phyloP scores from a whole-genome alignment of 2,329 filamentous ascomycete species.

The Venturia effusa region DNA sequence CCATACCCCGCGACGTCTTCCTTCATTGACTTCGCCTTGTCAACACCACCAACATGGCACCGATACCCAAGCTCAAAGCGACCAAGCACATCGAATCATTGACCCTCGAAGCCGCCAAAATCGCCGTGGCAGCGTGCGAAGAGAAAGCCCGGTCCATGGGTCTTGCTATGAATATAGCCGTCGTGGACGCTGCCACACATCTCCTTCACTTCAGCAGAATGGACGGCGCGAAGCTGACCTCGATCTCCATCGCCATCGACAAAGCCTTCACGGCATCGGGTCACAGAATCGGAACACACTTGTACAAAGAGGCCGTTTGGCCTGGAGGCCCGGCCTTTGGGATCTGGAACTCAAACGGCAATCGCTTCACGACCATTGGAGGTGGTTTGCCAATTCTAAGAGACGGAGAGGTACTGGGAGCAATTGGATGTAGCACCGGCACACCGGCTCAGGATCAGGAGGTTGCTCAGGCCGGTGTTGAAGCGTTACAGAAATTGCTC shows the following conservation, averaged over 20 bases:
- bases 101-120: conserved; percentile 26
- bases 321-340: conserved; percentile 43
- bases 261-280: conserved; percentile 48
- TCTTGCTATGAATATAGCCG: conserved; percentile 39
- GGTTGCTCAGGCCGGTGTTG: conserved; percentile 40
- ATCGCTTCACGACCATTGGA: conserved; percentile 42
- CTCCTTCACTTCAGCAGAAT: conserved; percentile 38
- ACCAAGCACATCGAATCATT: conserved; percentile 15
- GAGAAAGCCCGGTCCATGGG: conserved; percentile 24
- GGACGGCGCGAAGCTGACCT: conserved; percentile 39
- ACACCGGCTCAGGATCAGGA: conserved; percentile 44
- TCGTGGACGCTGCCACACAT: conserved; percentile 35
- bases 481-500: conserved; percentile 32
- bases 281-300: conserved; percentile 39
- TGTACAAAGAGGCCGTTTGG: conserved; percentile 43
- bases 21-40: neutral
- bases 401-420: conserved; percentile 40
- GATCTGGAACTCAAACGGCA: conserved; percentile 41
- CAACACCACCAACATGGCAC: neutral
- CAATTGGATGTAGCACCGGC: conserved; percentile 44
- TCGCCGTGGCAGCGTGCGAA: conserved; percentile 26
- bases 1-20: neutral
- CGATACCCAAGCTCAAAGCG: neutral
- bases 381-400: conserved; percentile 41
- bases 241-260: conserved; percentile 53